Percentiles rank a stretch among this genome's conserved stretches.
These are phyloP conservation scores for Niebla homalea DNA, from an alignment of 495 filamentous ascomycete genomes.

Conservation along the genomic window DNA sequence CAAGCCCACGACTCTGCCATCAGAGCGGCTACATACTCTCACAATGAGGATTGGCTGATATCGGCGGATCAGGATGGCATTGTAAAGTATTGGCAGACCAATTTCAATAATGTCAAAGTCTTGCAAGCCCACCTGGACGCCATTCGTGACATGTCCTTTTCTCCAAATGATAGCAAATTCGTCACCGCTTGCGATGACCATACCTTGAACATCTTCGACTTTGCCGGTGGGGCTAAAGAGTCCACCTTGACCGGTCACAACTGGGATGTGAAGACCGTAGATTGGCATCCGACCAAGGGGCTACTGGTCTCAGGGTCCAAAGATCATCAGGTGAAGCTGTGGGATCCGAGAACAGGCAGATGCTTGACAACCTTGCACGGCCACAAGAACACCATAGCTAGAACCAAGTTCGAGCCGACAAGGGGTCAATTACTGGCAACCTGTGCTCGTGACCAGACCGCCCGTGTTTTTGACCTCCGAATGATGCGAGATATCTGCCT, in stretches of 20 bases:
- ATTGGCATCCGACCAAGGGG: slow-evolving; percentile 96
- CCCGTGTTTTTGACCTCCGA: slow-evolving; percentile 82
- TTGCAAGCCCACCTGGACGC: slow-evolving; percentile 84
- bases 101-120: slow-evolving; percentile 96
- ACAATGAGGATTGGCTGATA: slow-evolving; percentile 91
- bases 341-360: slow-evolving; percentile 82
- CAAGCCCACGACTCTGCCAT: slow-evolving; percentile 94
- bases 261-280: slow-evolving; percentile 91
- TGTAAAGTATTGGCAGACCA: slow-evolving; percentile 98
- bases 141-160: slow-evolving; percentile 83
- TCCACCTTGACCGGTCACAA: slow-evolving; percentile 74
- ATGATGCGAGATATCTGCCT: slow-evolving; percentile 98
- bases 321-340: slow-evolving; percentile 92
- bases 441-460: slow-evolving; percentile 81
- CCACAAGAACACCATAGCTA: slow-evolving; percentile 94
- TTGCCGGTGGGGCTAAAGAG: slow-evolving; percentile 72
- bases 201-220: slow-evolving; percentile 89
- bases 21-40: slow-evolving; percentile 74
- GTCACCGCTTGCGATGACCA: slow-evolving; percentile 91
- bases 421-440: slow-evolving; percentile 78
- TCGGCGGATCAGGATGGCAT: slow-evolving; percentile 91
- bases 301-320: slow-evolving; percentile 92
- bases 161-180: slow-evolving; percentile 87
- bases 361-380: slow-evolving; percentile 89
- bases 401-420: slow-evolving; percentile 71